Conservation (phyloP, 768 basidiomycete genomes). For the Tubosaeta brunneosetosa region DNA sequence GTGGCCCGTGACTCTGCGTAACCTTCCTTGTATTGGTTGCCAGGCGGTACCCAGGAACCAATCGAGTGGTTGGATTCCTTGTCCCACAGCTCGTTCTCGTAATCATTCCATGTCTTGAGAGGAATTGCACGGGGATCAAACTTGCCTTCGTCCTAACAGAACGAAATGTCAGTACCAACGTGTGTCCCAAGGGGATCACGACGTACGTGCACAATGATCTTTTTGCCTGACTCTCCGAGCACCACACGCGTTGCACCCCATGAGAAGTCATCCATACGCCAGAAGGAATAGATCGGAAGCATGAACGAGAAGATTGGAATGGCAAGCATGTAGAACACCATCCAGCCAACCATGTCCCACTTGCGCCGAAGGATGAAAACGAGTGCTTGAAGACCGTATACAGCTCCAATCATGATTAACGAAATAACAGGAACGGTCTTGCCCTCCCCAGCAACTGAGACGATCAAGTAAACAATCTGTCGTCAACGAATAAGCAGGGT, state of each 20-base stretch:
- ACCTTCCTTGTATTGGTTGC: slow-evolving; percentile 63
- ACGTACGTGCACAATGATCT: slow-evolving; percentile 88
- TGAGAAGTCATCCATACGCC: slow-evolving; percentile 97
- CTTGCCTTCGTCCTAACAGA: slow-evolving; percentile 85
- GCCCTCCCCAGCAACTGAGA: slow-evolving; percentile 63
- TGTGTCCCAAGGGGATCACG: neutral
- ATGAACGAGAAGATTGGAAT: slow-evolving; percentile 92
- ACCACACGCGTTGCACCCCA: slow-evolving; percentile 94
- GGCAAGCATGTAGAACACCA: slow-evolving; percentile 92
- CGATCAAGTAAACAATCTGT: slow-evolving; percentile 85
- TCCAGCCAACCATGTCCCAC: slow-evolving; percentile 99
- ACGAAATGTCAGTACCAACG: slow-evolving; percentile 5
- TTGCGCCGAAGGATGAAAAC: slow-evolving; percentile 90
- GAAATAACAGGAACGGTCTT: slow-evolving; percentile 75
- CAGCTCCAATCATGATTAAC: slow-evolving; percentile 87
- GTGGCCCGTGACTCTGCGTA: slow-evolving; percentile 75
- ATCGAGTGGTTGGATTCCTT: slow-evolving; percentile 95
- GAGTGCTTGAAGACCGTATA: slow-evolving; percentile 91
- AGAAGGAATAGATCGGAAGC: slow-evolving; percentile 93
- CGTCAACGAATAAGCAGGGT: slow-evolving; percentile 4
- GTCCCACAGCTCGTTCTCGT: slow-evolving; percentile 96
- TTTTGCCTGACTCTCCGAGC: slow-evolving; percentile 92
- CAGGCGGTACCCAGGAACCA: slow-evolving; percentile 85
- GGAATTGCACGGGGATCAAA: slow-evolving; percentile 93
- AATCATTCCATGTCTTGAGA: slow-evolving; percentile 95